Evolutionary conservation across 495 filamentous ascomycete genomes (phyloP).

Genomic region (Penicillium crystallinum): DNA sequence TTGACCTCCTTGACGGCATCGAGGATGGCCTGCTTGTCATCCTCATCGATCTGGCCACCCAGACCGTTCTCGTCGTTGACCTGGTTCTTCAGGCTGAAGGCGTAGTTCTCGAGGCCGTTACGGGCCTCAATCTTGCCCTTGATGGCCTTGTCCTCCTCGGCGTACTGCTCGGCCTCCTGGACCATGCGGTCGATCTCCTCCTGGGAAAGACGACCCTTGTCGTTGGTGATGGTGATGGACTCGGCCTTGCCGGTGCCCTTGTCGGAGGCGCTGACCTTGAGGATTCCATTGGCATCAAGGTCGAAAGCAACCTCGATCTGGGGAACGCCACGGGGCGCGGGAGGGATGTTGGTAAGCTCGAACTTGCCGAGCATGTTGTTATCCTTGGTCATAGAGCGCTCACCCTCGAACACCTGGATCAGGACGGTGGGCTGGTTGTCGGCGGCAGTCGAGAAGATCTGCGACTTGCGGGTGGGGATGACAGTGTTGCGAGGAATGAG

Average conservation of each 20-base stretch:
- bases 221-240: conserved; percentile 97
- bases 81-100: conserved; percentile 98
- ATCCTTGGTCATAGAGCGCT: conserved; percentile 93
- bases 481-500: conserved; percentile 92
- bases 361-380: conserved; percentile 98
- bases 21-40: conserved; percentile 96
- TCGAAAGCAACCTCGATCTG: conserved; percentile 99
- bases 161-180: conserved; percentile 93
- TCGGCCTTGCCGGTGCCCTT: conserved; percentile 96
- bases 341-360: conserved; percentile 91
- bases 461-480: conserved; percentile 93
- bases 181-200: conserved; percentile 99
- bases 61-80: conserved; percentile 95
- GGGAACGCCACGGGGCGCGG: conserved; percentile 90
- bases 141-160: conserved; percentile 98
- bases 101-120: conserved; percentile 95
- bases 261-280: conserved; percentile 91
- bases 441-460: conserved; percentile 96
- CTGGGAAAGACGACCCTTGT: conserved; percentile 91
- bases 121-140: conserved; percentile 90
- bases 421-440: conserved; percentile 97
- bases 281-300: conserved; percentile 94
- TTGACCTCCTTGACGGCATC: conserved; percentile 96
- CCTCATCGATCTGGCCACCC: conserved; percentile 95
- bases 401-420: conserved; percentile 96